Conservation (phyloP, 805 yeast genomes). For the Pichia gijzeniarum region DNA sequence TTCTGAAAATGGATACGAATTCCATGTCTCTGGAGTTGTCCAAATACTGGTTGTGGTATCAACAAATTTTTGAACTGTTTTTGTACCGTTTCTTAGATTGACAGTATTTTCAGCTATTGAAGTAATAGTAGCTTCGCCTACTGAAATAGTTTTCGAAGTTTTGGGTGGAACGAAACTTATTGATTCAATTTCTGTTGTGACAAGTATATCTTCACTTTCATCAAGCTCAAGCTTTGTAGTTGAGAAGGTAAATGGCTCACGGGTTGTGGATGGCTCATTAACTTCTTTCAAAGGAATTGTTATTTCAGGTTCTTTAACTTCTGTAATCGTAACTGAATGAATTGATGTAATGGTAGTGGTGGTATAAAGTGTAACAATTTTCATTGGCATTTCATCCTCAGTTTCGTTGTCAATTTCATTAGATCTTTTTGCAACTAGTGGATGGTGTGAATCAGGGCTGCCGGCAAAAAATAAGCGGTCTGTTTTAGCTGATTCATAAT, state of each 20-base stretch:
- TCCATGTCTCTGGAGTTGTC: constrained; percentile 8
- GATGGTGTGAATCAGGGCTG: constrained; percentile 11
- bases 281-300: neutral
- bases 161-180: neutral
- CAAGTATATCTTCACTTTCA: too few species aligned
- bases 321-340: constrained; percentile 1
- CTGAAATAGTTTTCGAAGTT: neutral
- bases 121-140: neutral
- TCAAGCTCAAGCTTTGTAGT: neutral
- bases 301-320: neutral
- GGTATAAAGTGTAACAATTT: constrained; percentile 8
- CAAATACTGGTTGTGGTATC: too few species aligned
- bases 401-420: neutral
- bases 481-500: constrained; percentile 17
- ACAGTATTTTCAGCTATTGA: too few species aligned
- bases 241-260: neutral
- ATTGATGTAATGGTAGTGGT: constrained; percentile 15
- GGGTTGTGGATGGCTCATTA: neutral
- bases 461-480: constrained; percentile 26
- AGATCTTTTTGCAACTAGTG: too few species aligned
- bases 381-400: constrained; percentile 2
- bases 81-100: too few species aligned
- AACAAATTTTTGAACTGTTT: too few species aligned
- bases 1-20: constrained; percentile 7
- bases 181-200: neutral